Conservation (phyloP, 2,329 filamentous ascomycete genomes). For the Teratosphaeria destructans region DNA sequence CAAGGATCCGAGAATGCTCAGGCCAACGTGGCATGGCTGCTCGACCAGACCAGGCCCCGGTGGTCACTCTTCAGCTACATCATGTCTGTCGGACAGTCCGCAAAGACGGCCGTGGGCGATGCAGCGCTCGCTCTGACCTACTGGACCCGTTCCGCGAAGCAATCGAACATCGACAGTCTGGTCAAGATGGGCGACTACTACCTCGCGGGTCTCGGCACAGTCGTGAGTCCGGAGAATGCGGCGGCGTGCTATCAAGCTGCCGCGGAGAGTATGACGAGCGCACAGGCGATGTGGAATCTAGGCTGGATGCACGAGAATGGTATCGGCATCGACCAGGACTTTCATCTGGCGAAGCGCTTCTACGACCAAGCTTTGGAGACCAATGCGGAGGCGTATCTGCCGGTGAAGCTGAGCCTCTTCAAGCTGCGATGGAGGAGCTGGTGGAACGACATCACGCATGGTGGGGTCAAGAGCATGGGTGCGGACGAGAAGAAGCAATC, state of each 20-base stretch:
- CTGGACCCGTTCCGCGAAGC: slow-evolving; percentile 89
- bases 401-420: slow-evolving; percentile 76
- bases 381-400: slow-evolving; percentile 83
- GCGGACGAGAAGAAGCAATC: slow-evolving; percentile 47
- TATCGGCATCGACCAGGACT: slow-evolving; percentile 84
- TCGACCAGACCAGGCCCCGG: slow-evolving; percentile 52
- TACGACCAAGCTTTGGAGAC: slow-evolving; percentile 89
- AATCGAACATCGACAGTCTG: slow-evolving; percentile 83
- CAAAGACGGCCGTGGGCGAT: slow-evolving; percentile 42
- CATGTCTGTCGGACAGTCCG: slow-evolving; percentile 11
- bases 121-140: slow-evolving; percentile 69
- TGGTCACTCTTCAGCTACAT: slow-evolving; percentile 15
- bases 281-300: slow-evolving; percentile 91
- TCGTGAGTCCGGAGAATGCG: slow-evolving; percentile 66
- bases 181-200: slow-evolving; percentile 99
- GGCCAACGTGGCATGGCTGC: slow-evolving; percentile 77
- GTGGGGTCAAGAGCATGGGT: slow-evolving; percentile 83
- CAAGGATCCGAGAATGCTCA: slow-evolving; percentile 86
- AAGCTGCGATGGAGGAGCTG: slow-evolving; percentile 78
- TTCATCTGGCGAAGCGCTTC: slow-evolving; percentile 90
- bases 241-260: slow-evolving; percentile 87
- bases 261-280: slow-evolving; percentile 81
- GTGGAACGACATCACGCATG: slow-evolving; percentile 88
- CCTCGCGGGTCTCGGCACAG: slow-evolving; percentile 60
- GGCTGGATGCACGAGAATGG: slow-evolving; percentile 99